Base-by-base conservation (phyloP, 495 filamentous ascomycete genomes). In the Penicillium canariense region DNA sequence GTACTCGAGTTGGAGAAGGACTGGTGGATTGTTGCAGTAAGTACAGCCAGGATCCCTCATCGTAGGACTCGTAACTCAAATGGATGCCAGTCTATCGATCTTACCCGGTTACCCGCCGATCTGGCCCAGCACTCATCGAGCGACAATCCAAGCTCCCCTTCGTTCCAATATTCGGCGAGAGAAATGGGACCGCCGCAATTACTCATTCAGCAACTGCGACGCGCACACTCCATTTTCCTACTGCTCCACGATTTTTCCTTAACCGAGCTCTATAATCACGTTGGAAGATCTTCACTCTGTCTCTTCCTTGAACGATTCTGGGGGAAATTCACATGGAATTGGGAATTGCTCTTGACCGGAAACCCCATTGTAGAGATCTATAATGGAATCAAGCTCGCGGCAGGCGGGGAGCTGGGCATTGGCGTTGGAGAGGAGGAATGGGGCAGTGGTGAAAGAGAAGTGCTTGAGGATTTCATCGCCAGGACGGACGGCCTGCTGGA, bases 341-440 rank as follows among this genome's bases (percentile, higher is more conserved):
- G 94, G 94, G 88, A 96, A 54, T 84, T 97, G 15, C 78, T 97
- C 38, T 75, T 97, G 32, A 87, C 90, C 63, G 94, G 92, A 17
- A 96, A 94, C 54, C 94, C 94, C 3, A 85, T 86, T 4, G 82
- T 86, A 4, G 85, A 85, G 52, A 80, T 95, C 3, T 89, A 88
- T 60, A 84, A 86, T 22, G 90, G 89, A 2, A 83, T 96, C 56
- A 96, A 96, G 69, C 82, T 97, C 38, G 90, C 94, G 14, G 89
- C 87, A 23, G 89, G 90, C 32, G 94, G 93, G 5, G 91, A 96
- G 71, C 83, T 96, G 22, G 95, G 94, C 15, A 81, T 96, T 14
- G 95, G 95, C 1, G 91, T 97, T 11, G 94, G 92, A 27, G 91
- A 96, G 64, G 91, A 96, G 71, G 89, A 96, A 54, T 84, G 91